These are phyloP conservation scores for Choricystis sp. DNA, from an alignment of 139 green algal species.

Conservation along the genomic window DNA sequence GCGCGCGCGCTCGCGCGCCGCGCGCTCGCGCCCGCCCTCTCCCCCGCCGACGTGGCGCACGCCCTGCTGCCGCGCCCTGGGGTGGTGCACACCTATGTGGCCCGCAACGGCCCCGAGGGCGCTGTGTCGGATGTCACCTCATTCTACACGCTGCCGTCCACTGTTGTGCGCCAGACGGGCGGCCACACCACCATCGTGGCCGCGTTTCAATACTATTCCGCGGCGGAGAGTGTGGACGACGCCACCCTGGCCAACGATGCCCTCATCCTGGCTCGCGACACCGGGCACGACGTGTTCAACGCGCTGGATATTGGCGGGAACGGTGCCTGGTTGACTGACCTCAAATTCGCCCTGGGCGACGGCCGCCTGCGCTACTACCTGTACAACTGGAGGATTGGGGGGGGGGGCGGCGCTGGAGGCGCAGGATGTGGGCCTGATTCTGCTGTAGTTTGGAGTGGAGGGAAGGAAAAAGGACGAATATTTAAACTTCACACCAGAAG, in stretches of 20 bases:
- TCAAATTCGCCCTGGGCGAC: constrained; percentile 98
- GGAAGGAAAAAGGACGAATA: too few species aligned
- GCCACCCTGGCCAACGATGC: constrained; percentile 63
- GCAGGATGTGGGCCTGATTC: constrained; percentile 72
- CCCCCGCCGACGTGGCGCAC: constrained; percentile 74
- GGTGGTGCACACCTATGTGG: constrained; percentile 81
- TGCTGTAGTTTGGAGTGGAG: too few species aligned
- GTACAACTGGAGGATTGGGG: constrained; percentile 95
- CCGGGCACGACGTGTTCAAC: constrained; percentile 95
- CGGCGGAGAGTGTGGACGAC: constrained; percentile 20
- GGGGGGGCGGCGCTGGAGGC: constrained; percentile 26
- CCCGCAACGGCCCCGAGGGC: constrained; percentile 38
- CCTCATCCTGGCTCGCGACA: constrained; percentile 55
- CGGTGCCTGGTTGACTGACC: constrained; percentile 48
- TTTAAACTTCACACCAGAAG: too few species aligned
- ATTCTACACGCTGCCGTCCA: constrained; percentile 91
- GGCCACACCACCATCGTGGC: constrained; percentile 17
- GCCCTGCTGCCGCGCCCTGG: constrained; percentile 43
- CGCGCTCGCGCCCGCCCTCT: constrained; percentile 47
- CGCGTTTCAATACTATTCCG: constrained; percentile 95
- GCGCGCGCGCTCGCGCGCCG: constrained; percentile 55
- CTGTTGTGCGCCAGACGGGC: constrained; percentile 38
- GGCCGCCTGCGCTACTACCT: constrained; percentile 94
- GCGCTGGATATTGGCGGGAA: constrained; percentile 86
- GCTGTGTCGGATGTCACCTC: constrained; percentile 73